Evolutionary conservation across 2,329 filamentous ascomycete genomes (phyloP).

Genomic region (Hypomyces perniciosus): DNA sequence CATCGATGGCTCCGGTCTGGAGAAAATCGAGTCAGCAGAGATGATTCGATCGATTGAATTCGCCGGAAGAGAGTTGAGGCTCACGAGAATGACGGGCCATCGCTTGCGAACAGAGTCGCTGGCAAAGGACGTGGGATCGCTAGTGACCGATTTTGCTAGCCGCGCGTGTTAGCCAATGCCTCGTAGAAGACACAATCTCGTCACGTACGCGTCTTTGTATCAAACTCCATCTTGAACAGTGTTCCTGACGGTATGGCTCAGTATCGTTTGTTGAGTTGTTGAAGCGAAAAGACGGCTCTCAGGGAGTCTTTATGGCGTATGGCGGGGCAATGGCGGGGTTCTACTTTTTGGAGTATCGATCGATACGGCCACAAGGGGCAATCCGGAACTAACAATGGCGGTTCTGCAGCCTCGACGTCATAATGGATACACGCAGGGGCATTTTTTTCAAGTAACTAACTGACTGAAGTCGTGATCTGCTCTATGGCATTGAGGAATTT

Average conservation of each 20-base stretch:
- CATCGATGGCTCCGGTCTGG: conserved; percentile 87
- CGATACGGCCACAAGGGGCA: conserved; percentile 4
- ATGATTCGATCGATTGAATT: neutral
- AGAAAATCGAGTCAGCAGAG: neutral
- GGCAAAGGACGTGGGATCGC: conserved; percentile 80
- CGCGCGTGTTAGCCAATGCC: conserved; percentile 6
- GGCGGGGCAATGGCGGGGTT: conserved; percentile 9
- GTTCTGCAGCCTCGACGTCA: conserved; percentile 2
- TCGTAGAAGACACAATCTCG: conserved; percentile 22
- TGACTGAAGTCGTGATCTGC: neutral
- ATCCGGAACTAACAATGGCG: conserved; percentile 5
- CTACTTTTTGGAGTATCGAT: neutral
- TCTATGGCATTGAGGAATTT: neutral
- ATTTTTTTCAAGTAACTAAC: neutral
- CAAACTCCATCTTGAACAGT: conserved; percentile 57
- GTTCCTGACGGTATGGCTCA: neutral
- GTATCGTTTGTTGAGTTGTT: neutral
- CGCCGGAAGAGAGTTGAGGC: conserved; percentile 20
- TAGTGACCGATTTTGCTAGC: conserved; percentile 69
- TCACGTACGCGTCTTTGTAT: conserved; percentile 61
- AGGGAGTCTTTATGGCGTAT: conserved; percentile 1
- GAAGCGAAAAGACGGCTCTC: neutral
- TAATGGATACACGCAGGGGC: neutral
- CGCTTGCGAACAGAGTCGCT: conserved; percentile 76
- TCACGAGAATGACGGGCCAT: conserved; percentile 89